Conservation (phyloP, 306 rosid genomes). For the Gillenia trifoliata region DNA sequence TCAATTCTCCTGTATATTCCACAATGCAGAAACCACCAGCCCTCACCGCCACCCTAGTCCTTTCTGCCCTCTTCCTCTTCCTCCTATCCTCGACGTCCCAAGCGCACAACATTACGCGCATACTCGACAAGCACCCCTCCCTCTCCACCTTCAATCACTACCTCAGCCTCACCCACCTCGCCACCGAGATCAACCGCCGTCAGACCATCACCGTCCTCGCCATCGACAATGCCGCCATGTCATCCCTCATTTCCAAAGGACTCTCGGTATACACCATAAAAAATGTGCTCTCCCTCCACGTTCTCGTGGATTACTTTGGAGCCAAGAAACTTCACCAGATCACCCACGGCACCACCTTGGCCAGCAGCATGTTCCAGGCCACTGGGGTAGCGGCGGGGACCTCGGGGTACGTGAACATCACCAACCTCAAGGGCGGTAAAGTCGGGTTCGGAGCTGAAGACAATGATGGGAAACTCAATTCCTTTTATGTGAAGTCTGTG, state of each 20-base stretch:
- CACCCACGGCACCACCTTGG: constrained; percentile 58
- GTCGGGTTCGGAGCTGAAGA: constrained; percentile 76
- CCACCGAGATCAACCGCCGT: constrained; percentile 86
- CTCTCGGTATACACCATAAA: constrained; percentile 53
- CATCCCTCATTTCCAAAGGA: constrained; percentile 55
- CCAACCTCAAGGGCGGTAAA: constrained; percentile 68
- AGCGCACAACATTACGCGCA: constrained; percentile 67
- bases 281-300: constrained; percentile 84
- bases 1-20: not conserved
- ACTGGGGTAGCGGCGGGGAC: constrained; percentile 72
- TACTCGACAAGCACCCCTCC: constrained; percentile 62
- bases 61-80: constrained; percentile 18
- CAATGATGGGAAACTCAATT: constrained; percentile 46
- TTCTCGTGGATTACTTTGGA: constrained; percentile 85
- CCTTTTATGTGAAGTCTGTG: constrained; percentile 64
- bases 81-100: constrained; percentile 21
- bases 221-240: constrained; percentile 84
- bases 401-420: constrained; percentile 82
- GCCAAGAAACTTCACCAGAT: constrained; percentile 85
- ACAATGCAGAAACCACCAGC: constrained; percentile 12
- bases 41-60: constrained; percentile 13
- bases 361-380: constrained; percentile 74
- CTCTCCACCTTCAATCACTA: constrained; percentile 88
- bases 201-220: constrained; percentile 90
- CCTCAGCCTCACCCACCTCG: constrained; percentile 85